Percentiles rank a stretch among this genome's conserved stretches.
Evolutionary conservation across 176 grass and related monocot species (phyloP).

Genomic region (Secale cereale): DNA sequence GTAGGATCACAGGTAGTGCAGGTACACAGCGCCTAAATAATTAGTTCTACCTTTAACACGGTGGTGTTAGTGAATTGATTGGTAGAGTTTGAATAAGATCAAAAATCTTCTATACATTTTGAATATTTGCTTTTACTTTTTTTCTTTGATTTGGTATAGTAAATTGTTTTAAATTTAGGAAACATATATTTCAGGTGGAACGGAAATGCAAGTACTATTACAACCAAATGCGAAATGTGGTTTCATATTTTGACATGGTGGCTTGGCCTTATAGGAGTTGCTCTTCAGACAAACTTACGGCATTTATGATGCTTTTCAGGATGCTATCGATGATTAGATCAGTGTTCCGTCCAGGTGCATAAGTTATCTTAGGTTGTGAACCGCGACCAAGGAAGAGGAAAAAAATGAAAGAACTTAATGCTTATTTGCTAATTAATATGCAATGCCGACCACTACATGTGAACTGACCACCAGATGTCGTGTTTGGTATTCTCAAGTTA

Average conservation of each 20-base stretch:
- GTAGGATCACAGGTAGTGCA: no score
- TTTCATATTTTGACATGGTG: conserved; percentile 79
- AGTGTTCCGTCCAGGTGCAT: no score
- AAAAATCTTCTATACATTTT: conserved; percentile 15
- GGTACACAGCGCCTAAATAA: no score
- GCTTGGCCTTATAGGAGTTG: conserved; percentile 18
- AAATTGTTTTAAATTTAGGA: conserved; percentile 17
- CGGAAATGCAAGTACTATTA: conserved; percentile 89
- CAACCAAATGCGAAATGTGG: conserved; percentile 87
- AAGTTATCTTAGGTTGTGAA: no score
- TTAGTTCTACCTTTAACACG: not conserved
- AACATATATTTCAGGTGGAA: conserved; percentile 68
- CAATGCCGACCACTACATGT: no score
- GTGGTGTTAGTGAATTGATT: not conserved
- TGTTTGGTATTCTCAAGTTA: no score
- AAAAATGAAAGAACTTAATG: no score
- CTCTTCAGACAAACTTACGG: conserved; percentile 83
- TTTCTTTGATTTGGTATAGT: not conserved
- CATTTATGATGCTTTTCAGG: conserved; percentile 84
- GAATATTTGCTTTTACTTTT: not conserved
- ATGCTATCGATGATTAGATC: no score
- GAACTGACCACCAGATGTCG: no score
- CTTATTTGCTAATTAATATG: no score
- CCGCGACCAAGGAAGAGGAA: no score
- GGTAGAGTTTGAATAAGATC: conserved; percentile 8